Conservation (phyloP, 768 basidiomycete species). For the Termitomyces sp. region DNA sequence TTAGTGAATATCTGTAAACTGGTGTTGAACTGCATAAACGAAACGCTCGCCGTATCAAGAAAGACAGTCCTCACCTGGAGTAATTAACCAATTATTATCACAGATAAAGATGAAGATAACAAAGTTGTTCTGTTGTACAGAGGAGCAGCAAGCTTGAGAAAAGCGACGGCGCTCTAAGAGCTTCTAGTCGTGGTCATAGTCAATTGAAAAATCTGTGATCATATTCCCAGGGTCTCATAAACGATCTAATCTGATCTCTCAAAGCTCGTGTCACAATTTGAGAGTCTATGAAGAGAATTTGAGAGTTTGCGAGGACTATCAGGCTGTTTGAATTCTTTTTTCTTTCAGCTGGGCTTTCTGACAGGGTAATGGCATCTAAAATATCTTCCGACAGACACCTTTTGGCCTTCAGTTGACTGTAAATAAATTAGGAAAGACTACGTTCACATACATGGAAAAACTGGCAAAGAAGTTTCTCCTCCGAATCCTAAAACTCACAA, state of each 20-base stretch:
- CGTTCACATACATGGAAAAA: background rate
- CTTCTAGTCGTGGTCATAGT: background rate
- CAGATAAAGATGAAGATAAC: background rate
- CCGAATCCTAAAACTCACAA: too few species aligned
- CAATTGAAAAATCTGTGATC: constrained; percentile 3
- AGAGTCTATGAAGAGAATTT: too few species aligned
- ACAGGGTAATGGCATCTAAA: too few species aligned
- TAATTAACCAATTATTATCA: background rate
- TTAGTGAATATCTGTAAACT: background rate
- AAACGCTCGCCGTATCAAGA: background rate
- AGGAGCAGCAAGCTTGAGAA: background rate
- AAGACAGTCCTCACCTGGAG: background rate
- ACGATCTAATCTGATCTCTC: background rate
- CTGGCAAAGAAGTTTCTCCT: background rate
- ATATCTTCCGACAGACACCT: too few species aligned
- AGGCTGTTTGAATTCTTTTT: too few species aligned
- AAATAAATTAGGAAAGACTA: background rate
- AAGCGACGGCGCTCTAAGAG: background rate
- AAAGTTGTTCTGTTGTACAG: background rate
- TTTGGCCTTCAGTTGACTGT: background rate
- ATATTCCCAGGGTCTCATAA: constrained; percentile 2
- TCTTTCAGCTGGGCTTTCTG: too few species aligned
- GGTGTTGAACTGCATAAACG: background rate
- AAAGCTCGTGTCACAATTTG: too few species aligned
- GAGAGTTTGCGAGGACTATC: too few species aligned